A percentile compares a stretch with the other conserved stretches of the same genome.
Evolutionary conservation across 768 basidiomycete genomes (phyloP).

Genomic region (Psilocybe sp.): DNA sequence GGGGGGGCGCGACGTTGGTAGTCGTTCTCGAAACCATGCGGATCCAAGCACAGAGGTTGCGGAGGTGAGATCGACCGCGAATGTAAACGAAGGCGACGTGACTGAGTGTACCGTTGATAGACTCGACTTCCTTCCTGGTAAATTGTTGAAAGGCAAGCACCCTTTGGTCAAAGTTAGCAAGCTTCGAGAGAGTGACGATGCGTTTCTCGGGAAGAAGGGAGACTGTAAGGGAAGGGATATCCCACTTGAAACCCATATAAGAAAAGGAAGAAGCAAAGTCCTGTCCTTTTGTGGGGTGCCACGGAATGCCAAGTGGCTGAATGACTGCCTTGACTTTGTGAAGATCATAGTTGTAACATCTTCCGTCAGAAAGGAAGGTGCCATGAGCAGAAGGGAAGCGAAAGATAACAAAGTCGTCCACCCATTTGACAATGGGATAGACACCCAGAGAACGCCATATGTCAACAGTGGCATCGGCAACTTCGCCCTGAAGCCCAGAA

Average conservation of each 20-base stretch:
- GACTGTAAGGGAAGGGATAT: constrained; percentile 22
- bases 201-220: constrained; percentile 27
- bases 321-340: not conserved
- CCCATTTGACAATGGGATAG: constrained; percentile 11
- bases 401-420: constrained; percentile 25
- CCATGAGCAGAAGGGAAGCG: constrained; percentile 15
- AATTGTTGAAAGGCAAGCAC: no score
- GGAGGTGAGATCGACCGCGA: constrained; percentile 21
- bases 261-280: constrained; percentile 15
- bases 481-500: no score
- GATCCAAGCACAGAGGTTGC: constrained; percentile 24
- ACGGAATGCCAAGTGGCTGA: no score
- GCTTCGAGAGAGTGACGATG: constrained; percentile 19
- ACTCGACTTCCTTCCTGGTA: not conserved
- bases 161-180: constrained; percentile 15
- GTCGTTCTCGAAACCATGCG: constrained; percentile 17
- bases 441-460: not conserved
- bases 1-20: constrained; percentile 14
- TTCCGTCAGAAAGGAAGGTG: not conserved
- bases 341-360: no score
- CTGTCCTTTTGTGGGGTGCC: constrained; percentile 10
- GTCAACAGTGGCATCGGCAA: not conserved
- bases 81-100: constrained; percentile 28
- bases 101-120: constrained; percentile 27
- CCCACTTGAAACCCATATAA: constrained; percentile 37